Conservation (phyloP, 2,329 filamentous ascomycete species). For the Daldinia sp. region DNA sequence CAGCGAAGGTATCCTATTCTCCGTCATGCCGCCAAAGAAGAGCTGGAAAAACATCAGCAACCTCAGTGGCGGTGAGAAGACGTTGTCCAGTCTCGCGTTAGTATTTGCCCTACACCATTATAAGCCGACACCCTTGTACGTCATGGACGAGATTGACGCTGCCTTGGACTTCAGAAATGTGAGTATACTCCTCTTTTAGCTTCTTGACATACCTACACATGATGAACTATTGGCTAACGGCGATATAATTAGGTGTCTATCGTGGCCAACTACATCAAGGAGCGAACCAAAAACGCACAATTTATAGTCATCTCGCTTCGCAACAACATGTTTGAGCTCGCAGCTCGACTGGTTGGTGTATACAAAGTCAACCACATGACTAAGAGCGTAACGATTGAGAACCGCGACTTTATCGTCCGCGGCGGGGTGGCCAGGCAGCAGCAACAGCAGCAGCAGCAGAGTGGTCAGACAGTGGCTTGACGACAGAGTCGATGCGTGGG, state of each 20-base stretch:
- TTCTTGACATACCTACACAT: not conserved
- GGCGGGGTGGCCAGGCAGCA: constrained; percentile 38
- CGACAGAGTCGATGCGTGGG: not conserved
- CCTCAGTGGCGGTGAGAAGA: constrained; percentile 96
- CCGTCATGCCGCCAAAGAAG: constrained; percentile 99
- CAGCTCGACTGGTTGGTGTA: constrained; percentile 92
- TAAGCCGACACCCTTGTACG: constrained; percentile 96
- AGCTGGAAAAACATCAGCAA: constrained; percentile 99
- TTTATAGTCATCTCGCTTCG: constrained; percentile 98
- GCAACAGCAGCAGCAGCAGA: constrained; percentile 18
- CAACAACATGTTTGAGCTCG: constrained; percentile 99
- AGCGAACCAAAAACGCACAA: constrained; percentile 98
- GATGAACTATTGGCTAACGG: constrained; percentile 23
- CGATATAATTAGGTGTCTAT: constrained; percentile 80
- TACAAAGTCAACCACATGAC: constrained; percentile 99
- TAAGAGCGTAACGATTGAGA: constrained; percentile 91
- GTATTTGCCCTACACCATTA: constrained; percentile 99
- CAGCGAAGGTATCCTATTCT: constrained; percentile 95
- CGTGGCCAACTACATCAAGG: constrained; percentile 98
- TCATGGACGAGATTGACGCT: constrained; percentile 99
- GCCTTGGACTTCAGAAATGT: constrained; percentile 98
- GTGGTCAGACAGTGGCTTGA: constrained; percentile 17
- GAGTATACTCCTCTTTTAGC: constrained; percentile 58
- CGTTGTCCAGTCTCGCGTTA: constrained; percentile 87
- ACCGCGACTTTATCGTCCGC: constrained; percentile 76